Base-by-base conservation (phyloP, 2,329 filamentous ascomycete species). In the Chaetomium strumarium region DNA sequence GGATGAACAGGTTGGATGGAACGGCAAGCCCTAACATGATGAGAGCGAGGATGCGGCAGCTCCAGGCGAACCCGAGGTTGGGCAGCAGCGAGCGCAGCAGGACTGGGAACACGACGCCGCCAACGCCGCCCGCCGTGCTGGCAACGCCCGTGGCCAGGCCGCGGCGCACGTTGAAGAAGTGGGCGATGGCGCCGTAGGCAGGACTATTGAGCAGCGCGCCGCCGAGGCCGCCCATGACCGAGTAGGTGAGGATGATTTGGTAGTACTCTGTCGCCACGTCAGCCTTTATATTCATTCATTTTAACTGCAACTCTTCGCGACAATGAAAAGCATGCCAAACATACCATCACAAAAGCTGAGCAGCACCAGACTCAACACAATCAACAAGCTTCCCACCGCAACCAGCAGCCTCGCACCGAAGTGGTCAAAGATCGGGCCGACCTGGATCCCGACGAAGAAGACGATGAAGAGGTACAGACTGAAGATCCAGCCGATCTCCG, bases 401-500 rank as follows among this genome's bases (percentile, higher is more conserved):
- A 93, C 75, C n/a, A 93, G 75, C 54, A 77, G 66, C 13, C 81
- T 75, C 0, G 89, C 86, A 0, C 90, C 90, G 58, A 85, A 79
- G 43, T 79, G 78, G 65, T 95, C 90, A 64, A 95, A 95, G 36
- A 93, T 67, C 0, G 90, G 88, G 0, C 90, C 90, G 46, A 91
- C 84, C 62, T 92, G 86, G 10, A 95, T 80, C 24, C 89, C 88
- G 36, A 87, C 83, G 63, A 92, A 88, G 67, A 93, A 92, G 42
- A 87, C 80, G 43, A 92, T 72, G 64, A 93, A 95, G 30, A 88
- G 76, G 64, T 90, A 92, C 47, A 93, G 71, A 61, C 85, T 84
- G 62, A 92, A 91, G 58, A 95, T 88, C 90, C 90, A 95, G n/a
- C 87, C 87, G 45, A 90, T 84, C 47, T 80, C 76, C 4, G 83